Evolutionary conservation across 1,139 yeast species (phyloP), one percentile per base, ranked within the genome.

Genomic region (Pichia sp.): DNA sequence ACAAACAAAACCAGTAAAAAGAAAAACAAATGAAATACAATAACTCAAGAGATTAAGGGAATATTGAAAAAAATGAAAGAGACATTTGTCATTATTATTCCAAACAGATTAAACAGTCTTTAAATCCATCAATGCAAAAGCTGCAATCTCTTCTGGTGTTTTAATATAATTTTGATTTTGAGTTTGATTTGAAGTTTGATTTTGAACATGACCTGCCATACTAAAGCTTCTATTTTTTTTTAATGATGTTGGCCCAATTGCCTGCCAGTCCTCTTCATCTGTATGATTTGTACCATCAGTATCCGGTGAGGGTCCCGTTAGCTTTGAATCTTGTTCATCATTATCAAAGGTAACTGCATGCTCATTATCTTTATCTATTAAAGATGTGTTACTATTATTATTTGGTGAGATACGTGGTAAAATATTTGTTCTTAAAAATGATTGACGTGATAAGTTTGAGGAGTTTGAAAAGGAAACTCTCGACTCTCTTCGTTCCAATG

Each of bases 181-280:
- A 38, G 9, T 37, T 18, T 16, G 9, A 16, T 39, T 24, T 34
- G 27, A 40, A 32, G 57, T 36, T 30, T 30, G 35, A 16, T 15
- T 23, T 42, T n/a, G 41, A 36, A 8, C 36, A 25, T 25, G 6
- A 16, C 27, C 18, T 56, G 50, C 42, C 26, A 53, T 46, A 36
- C 55, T 52, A 18, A 60, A 52, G 43, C 53, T 61, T 51, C 63
- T 57, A 35, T 64, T 66, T 38, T 67, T 71, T 43, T 84, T 66
- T 46, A 82, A 65, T 41, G 74, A 68, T 42, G 74, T 83, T 0
- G 96, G 88, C 1, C 96, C 97, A 47, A 89, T 83, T 0, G 88
- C 71, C 53, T 82, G 86, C 97, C 97, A 89, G 66, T 89, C 97
- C 64, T 89, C 97, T 62, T 90, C 97, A 66, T 89, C 97, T 0